phyloP scores from a whole-genome alignment of 129 eudicot species.

The Arctium minus region DNA sequence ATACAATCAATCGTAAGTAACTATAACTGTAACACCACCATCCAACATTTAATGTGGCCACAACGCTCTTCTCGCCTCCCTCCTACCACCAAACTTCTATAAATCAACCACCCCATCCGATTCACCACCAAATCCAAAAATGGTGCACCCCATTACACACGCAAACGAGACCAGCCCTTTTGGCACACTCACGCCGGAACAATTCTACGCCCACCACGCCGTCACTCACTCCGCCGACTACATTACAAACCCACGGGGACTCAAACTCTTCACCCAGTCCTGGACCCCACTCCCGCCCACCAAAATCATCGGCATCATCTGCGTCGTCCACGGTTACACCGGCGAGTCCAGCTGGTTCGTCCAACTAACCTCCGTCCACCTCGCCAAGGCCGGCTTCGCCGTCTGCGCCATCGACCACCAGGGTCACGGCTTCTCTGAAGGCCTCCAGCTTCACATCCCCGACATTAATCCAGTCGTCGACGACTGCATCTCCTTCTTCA shows the following conservation, averaged over 20 bases:
- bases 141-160: conserved; percentile 71
- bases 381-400: conserved; percentile 81
- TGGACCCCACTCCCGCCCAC: conserved; percentile 78
- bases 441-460: conserved; percentile 65
- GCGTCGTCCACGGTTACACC: conserved; percentile 86
- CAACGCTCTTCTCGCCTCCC: conserved; percentile 25
- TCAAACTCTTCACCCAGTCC: conserved; percentile 86
- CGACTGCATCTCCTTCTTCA: conserved; percentile 71
- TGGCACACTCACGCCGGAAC: conserved; percentile 49
- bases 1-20: background rate
- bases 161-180: conserved; percentile 75
- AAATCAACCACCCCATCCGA: background rate
- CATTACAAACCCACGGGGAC: conserved; percentile 64
- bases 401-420: conserved; percentile 96
- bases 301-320: conserved; percentile 41
- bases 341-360: conserved; percentile 96
- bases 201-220: conserved; percentile 74
- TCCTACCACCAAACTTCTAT: conserved; percentile 22
- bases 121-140: background rate
- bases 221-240: conserved; percentile 56
- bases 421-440: conserved; percentile 94
- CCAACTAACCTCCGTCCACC: conserved; percentile 70
- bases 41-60: background rate
- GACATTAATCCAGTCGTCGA: conserved; percentile 78
- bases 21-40: background rate